Base-by-base conservation (phyloP, 1,139 yeast species). In the Lodderomyces parapsilosis region DNA sequence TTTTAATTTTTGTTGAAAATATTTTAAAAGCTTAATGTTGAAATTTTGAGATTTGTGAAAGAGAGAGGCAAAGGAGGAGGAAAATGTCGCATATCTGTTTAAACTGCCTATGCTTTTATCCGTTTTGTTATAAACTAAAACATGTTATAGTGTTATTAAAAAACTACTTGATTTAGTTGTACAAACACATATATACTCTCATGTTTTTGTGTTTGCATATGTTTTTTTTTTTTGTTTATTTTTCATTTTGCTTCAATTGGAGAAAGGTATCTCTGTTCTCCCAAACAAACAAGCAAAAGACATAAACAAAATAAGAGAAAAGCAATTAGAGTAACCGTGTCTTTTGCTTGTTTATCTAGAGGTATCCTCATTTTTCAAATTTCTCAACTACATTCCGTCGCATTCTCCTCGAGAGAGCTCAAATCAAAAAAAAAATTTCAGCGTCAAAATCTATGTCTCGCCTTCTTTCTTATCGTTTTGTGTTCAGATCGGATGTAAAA, bases 21-120 rank as follows among this genome's bases (percentile, higher is more conserved):
- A 30, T 8, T 7, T n/a, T 5, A 30, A 13, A 15, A 30, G 9
- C 6, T n/a, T 15, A 30, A 30, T 8, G 15, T 18, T 6, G 19
- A 5, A 5, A 13, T 27, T n/a, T 4, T 27, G n/a, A 17, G 4
- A n/a, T 13, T 17, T n/a, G 14, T 13, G 17, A 28, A 30, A 15
- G 15, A n/a, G 4, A n/a, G 17, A 27, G 17, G 17, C 31, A 17
- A 27, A 27, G 17, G 31, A 13, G 17, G 13, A n/a, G 2, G 4
- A 13, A 27, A 27, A 27, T 27, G 31, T 27, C 31, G 31, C 31
- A 27, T 27, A 24, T n/a, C n/a, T n/a, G n/a, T n/a, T n/a, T n/a
- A n/a, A n/a, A n/a, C 10, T 24, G 10, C n/a, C 7, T 8, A 24
- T 24, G 7, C n/a, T n/a, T 24, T 24, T 24, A 8, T n/a, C 13